A percentile compares a stretch with the other conserved stretches of the same genome.
phyloP scores from a whole-genome alignment of 2,329 filamentous ascomycete genomes.

The Fusarium zealandicum region DNA sequence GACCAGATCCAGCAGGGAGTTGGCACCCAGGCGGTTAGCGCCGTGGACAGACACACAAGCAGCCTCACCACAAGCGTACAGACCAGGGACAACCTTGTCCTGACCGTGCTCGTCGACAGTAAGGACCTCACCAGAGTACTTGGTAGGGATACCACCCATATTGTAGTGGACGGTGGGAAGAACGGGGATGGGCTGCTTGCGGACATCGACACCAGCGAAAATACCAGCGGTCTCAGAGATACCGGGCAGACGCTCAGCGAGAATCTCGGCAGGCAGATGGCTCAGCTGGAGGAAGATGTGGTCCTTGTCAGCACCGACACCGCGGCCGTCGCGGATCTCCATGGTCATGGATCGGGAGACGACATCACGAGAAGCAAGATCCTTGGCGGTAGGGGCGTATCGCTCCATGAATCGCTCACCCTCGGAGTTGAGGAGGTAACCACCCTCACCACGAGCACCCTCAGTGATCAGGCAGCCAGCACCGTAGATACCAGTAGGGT shows the following conservation, averaged over 20 bases:
- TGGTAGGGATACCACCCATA: slow-evolving; percentile 99
- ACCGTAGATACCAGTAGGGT: slow-evolving; percentile 98
- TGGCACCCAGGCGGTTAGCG: slow-evolving; percentile 96
- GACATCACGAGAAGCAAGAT: slow-evolving; percentile 94
- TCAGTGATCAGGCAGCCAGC: slow-evolving; percentile 98
- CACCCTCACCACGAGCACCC: slow-evolving; percentile 96
- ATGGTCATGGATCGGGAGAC: slow-evolving; percentile 98
- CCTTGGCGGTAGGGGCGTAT: slow-evolving; percentile 85
- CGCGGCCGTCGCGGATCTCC: slow-evolving; percentile 96
- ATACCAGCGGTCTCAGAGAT: slow-evolving; percentile 99
- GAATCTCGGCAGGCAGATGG: slow-evolving; percentile 89
- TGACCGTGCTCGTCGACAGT: slow-evolving; percentile 85
- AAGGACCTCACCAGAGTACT: slow-evolving; percentile 95
- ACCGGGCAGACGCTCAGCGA: slow-evolving; percentile 95
- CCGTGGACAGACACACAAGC: slow-evolving; percentile 98
- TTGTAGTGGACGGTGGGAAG: slow-evolving; percentile 99
- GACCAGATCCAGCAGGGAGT: slow-evolving; percentile 96
- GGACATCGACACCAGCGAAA: slow-evolving; percentile 95
- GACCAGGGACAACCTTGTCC: slow-evolving; percentile 91
- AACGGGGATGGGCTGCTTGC: slow-evolving; percentile 95
- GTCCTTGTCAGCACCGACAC: slow-evolving; percentile 96
- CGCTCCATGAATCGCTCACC: slow-evolving; percentile 50
- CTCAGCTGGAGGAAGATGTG: slow-evolving; percentile 98
- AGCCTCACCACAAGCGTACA: slow-evolving; percentile 96
- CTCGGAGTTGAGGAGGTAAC: slow-evolving; percentile 73